Base-by-base conservation (phyloP, 768 basidiomycete species). In the Collybia sordida region DNA sequence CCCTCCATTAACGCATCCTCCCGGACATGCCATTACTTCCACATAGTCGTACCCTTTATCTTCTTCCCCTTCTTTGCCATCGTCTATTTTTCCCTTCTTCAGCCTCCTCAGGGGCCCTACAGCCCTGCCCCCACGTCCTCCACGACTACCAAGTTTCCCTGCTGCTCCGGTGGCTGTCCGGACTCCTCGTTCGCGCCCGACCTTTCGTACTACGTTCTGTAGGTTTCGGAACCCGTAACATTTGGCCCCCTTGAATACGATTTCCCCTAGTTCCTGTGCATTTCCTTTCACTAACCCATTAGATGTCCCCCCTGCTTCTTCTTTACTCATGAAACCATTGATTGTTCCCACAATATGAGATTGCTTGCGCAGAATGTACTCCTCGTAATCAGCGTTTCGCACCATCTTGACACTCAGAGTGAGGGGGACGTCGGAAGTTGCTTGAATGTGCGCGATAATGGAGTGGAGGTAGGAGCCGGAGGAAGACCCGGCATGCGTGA, bases 11-110 rank as follows among this genome's bases (percentile, higher is more conserved):
- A 97, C 92, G 66, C 97, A 98, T 15, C 97, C 97, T 0, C 88
- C 86, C 0, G 97, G 97, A 72, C 97, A 99, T 27, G 97, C 97
- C 97, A 99, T 98, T 54, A 99, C 93, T 63, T 97, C 94, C 35
- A 96, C 86, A 66, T 93, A 97, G 70, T 96, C 93, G 64, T 92
- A 92, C 37, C 76, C 72, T 52, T 65, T 70, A 45, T 78, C 75
- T 35, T 61, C 62, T 9, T 66, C 71, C 39, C 58, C 63, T n/a
- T 66, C 71, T 36, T 58, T 63, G 14, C 65, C 61, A 12, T 60
- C 66, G 53, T 60, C 67, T 47, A 31, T 63, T 74, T 64, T 60
- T 69, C 56, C 47, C 60, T 60, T 64, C 57, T 38, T 60, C 63
- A 60, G 63, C 52, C 35, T 60, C 50, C 61, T 70, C 55, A 38